phyloP scores from a whole-genome alignment of 345 rosid genomes.

The Atalantia buxifolia region DNA sequence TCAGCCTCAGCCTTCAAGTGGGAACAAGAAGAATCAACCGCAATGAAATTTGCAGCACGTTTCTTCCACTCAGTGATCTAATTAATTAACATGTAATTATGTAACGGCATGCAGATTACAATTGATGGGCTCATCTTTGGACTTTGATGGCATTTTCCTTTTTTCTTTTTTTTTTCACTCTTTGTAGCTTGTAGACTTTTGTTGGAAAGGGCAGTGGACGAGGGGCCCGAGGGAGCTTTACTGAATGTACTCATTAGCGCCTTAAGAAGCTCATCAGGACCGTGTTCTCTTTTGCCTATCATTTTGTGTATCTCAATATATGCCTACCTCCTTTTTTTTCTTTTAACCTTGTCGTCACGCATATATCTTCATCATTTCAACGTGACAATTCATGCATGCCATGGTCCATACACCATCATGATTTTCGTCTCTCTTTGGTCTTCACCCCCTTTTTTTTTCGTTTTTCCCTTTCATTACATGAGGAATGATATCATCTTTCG shows the following conservation, averaged over 20 bases:
- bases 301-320: slow-evolving; percentile 12
- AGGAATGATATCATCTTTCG: too few relatives aligned
- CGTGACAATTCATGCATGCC: neutral
- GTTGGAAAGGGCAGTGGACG: neutral
- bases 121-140: neutral
- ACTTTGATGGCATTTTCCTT: too few relatives aligned
- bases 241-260: neutral
- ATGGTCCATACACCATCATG: neutral
- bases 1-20: neutral
- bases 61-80: slow-evolving; percentile 1
- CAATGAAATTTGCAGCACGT: neutral
- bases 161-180: too few relatives aligned
- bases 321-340: too few relatives aligned
- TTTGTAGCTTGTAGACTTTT: neutral
- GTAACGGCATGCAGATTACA: neutral
- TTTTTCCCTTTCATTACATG: too few relatives aligned
- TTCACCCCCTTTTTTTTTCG: too few relatives aligned
- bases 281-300: neutral
- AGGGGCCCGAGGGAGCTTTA: neutral
- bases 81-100: too few relatives aligned
- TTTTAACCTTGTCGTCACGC: neutral
- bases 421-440: neutral
- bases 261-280: neutral
- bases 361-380: slow-evolving; percentile 6
- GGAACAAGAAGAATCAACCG: neutral